Conservation (phyloP, 75 land plant genomes). For the Adiantum capillusveneris region DNA sequence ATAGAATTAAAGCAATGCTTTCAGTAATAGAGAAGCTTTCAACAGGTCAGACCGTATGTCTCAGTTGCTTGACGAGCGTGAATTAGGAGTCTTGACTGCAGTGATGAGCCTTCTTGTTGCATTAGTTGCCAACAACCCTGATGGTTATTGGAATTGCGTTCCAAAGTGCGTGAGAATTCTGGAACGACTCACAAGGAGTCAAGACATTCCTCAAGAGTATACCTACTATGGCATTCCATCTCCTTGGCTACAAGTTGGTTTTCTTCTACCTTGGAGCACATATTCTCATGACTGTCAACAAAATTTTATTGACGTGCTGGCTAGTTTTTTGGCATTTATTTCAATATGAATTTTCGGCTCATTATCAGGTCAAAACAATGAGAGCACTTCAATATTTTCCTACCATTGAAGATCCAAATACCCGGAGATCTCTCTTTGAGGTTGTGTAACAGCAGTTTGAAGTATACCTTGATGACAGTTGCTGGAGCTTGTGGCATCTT, state of each 20-base stretch:
- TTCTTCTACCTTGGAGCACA: no score
- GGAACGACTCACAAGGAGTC: slow-evolving; percentile 85
- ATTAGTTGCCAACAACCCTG: slow-evolving; percentile 86
- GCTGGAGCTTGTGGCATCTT: no score
- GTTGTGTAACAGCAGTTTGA: slow-evolving; percentile 20
- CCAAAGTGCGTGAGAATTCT: slow-evolving; percentile 94
- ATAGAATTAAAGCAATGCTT: no score
- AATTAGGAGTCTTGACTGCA: slow-evolving; percentile 94
- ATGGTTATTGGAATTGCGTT: slow-evolving; percentile 93
- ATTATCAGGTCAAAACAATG: slow-evolving; percentile 92
- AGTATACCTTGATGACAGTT: no score
- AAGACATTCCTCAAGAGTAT: slow-evolving; percentile 96
- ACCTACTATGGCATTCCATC: slow-evolving; percentile 99
- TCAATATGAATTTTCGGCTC: no score
- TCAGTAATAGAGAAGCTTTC: slow-evolving; percentile 1
- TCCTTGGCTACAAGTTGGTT: slow-evolving; percentile 98
- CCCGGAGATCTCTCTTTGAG: slow-evolving; percentile 94
- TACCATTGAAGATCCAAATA: slow-evolving; percentile 89
- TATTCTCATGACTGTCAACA: no score
- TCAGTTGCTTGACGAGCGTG: slow-evolving; percentile 94
- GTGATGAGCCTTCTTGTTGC: slow-evolving; percentile 98
- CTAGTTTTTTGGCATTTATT: no score
- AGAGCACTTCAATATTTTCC: slow-evolving; percentile 98
- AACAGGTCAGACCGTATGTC: slow-evolving; percentile 98
- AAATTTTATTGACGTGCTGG: no score